phyloP scores from a whole-genome alignment of 2,329 filamentous ascomycete genomes.

The Colletotrichum eleusines region DNA sequence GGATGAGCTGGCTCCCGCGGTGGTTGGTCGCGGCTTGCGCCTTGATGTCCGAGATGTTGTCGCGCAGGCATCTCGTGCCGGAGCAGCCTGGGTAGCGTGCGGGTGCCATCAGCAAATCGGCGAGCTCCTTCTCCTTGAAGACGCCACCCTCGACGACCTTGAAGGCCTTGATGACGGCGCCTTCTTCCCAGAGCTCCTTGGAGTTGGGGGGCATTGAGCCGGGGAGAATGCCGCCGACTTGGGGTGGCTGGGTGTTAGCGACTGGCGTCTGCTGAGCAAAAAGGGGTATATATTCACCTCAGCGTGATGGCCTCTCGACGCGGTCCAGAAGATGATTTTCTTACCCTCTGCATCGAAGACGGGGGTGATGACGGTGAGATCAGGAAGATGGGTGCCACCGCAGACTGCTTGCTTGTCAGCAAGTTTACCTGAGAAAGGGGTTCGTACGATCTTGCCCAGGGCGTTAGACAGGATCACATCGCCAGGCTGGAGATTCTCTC shows the following conservation, averaged over 20 bases:
- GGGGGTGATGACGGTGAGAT: constrained; percentile 54
- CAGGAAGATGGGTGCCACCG: constrained; percentile 55
- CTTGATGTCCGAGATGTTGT: constrained; percentile 89
- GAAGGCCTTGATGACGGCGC: constrained; percentile 72
- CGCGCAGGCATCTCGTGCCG: constrained; percentile 81
- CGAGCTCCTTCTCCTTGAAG: constrained; percentile 83
- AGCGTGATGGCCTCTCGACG: constrained; percentile 78
- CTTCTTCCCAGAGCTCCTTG: constrained; percentile 73
- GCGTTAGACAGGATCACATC: constrained; percentile 54
- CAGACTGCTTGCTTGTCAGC: constrained; percentile 45
- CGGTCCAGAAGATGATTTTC: constrained; percentile 60
- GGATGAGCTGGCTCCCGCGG: constrained; percentile 83
- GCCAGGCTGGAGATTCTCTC: constrained; percentile 52
- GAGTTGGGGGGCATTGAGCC: constrained; percentile 87
- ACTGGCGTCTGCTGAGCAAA: background rate
- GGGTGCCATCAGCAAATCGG: constrained; percentile 78
- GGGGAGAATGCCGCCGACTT: constrained; percentile 80
- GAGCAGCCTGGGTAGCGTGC: constrained; percentile 81
- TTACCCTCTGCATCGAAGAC: constrained; percentile 57
- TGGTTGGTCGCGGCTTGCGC: constrained; percentile 90
- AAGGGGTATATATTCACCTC: constrained; percentile 58
- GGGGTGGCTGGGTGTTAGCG: background rate
- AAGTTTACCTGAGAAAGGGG: background rate
- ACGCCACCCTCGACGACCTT: constrained; percentile 81
- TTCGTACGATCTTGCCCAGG: constrained; percentile 2